Percentiles rank a stretch among this genome's conserved stretches.
Evolutionary conservation across 2,329 filamentous ascomycete species (phyloP).

Genomic region (Fusarium cicatricum): DNA sequence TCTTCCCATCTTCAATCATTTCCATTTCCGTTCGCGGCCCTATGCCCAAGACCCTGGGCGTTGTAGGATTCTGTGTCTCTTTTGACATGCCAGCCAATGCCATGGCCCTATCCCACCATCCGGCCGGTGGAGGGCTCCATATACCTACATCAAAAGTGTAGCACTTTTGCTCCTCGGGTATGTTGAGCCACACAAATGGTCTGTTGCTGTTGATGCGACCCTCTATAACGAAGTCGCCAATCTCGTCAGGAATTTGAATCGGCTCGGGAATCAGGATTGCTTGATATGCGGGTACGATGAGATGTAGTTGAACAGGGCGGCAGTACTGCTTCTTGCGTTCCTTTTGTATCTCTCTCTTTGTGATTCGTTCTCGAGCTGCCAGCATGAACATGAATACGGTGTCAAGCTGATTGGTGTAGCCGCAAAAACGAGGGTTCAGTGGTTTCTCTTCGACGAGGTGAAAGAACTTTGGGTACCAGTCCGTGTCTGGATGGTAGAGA

Average conservation of each 20-base stretch:
- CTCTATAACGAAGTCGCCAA: conserved; percentile 50
- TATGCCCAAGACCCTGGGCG: conserved; percentile 40
- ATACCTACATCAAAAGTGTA: conserved; percentile 46
- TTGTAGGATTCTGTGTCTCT: conserved; percentile 23
- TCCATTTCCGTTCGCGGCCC: conserved; percentile 5
- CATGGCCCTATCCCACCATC: conserved; percentile 41
- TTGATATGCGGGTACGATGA: conserved; percentile 52
- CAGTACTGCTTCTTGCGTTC: conserved; percentile 34
- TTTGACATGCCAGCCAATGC: conserved; percentile 41
- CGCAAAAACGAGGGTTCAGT: conserved; percentile 48
- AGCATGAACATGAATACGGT: conserved; percentile 52
- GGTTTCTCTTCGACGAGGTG: conserved; percentile 47
- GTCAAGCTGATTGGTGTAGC: conserved; percentile 52
- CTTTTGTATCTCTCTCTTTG: conserved; percentile 38
- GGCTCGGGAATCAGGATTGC: conserved; percentile 49
- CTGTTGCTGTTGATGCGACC: conserved; percentile 50
- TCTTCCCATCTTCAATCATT: conserved; percentile 21
- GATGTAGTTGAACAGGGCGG: conserved; percentile 44
- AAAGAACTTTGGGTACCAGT: conserved; percentile 53
- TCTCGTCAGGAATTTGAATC: conserved; percentile 47
- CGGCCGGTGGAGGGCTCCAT: conserved; percentile 43
- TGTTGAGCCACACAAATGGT: conserved; percentile 50
- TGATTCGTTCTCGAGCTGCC: conserved; percentile 42
- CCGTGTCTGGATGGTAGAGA: conserved; percentile 52
- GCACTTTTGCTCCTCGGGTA: conserved; percentile 46